Base-by-base conservation (phyloP, 2,329 filamentous ascomycete species). In the Aspergillus niger region DNA sequence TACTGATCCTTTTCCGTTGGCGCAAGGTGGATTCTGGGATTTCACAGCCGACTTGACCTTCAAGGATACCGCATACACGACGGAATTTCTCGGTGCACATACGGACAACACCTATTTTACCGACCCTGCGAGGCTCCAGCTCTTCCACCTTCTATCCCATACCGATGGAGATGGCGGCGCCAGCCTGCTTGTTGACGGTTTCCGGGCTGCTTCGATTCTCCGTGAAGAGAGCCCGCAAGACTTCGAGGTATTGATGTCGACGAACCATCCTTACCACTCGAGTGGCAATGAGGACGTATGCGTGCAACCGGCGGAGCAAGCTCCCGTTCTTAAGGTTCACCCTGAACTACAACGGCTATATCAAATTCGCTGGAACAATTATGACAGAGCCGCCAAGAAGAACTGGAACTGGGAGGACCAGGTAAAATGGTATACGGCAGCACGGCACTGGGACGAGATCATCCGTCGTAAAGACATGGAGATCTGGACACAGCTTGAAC, bases 21-120 rank as follows among this genome's bases (percentile, higher is more conserved):
- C 36, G n/a, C 22, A 57, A 67, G 83, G 87, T 63, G 88, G 84
- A 28, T 91, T 91, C 76, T 91, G 88, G 80, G 94, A 97, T 76
- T 98, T 98, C 75, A 91, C 91, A 0, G 90, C 93, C 5, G 91
- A 97, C 75, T 84, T 97, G 24, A 89, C 91, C 28, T 89, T 89
- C 71, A 93, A 93, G 65, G 92, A 97, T 71, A 96, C 91, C 1
- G 92, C 92, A 3, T 99, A 98, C 79, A 97, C 94, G 1, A 92
- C 90, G 69, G 83, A 95, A 54, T 88, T 88, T 1, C 85, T 99
- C 2, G 86, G 87, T 20, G 89, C 91, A 0, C 95, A 99, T 76
- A 98, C 94, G 1, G 95, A 99, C 77, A 98, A 87, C 6, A 97
- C 94, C 1, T 98, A 99, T 77, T 98, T 98, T 78, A 92, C 87